A percentile compares a stretch with the other conserved stretches of the same genome.
These are phyloP conservation scores for Fusarium sp. DNA, from an alignment of 2,329 filamentous ascomycete genomes.

Conservation along the genomic window DNA sequence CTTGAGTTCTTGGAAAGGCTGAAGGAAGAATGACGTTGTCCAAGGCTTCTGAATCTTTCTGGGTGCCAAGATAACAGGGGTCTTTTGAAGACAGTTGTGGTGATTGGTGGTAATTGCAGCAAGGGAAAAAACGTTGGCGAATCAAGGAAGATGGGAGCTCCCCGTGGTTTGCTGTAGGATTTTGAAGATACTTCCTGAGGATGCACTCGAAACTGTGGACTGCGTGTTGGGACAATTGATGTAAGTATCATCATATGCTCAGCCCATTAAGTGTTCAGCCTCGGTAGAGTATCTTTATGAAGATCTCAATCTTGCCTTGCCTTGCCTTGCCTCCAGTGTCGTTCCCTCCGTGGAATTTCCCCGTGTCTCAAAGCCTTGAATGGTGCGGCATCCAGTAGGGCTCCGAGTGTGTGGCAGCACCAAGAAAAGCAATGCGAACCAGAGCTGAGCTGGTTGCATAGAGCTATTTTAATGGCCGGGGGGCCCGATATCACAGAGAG, in stretches of 20 bases:
- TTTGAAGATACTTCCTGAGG: background rate
- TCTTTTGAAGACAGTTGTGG: background rate
- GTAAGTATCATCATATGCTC: slow-evolving; percentile 16
- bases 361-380: slow-evolving; percentile 8
- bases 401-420: slow-evolving; percentile 6
- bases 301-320: background rate
- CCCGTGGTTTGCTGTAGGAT: background rate
- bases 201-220: background rate
- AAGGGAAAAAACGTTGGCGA: background rate
- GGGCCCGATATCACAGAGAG: background rate
- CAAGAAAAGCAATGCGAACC: slow-evolving; percentile 12
- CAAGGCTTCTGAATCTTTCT: background rate
- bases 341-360: too few relatives aligned
- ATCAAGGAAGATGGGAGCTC: slow-evolving; percentile 10
- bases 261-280: background rate
- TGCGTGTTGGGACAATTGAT: background rate
- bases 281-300: background rate
- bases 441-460: slow-evolving; percentile 31
- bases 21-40: slow-evolving; percentile 22
- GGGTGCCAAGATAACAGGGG: slow-evolving; percentile 14
- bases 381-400: slow-evolving; percentile 3
- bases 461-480: slow-evolving; percentile 23
- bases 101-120: slow-evolving; percentile 19
- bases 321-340: too few relatives aligned
- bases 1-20: background rate